phyloP scores from a whole-genome alignment of 2,329 filamentous ascomycete genomes.

The Fusarium sp. region DNA sequence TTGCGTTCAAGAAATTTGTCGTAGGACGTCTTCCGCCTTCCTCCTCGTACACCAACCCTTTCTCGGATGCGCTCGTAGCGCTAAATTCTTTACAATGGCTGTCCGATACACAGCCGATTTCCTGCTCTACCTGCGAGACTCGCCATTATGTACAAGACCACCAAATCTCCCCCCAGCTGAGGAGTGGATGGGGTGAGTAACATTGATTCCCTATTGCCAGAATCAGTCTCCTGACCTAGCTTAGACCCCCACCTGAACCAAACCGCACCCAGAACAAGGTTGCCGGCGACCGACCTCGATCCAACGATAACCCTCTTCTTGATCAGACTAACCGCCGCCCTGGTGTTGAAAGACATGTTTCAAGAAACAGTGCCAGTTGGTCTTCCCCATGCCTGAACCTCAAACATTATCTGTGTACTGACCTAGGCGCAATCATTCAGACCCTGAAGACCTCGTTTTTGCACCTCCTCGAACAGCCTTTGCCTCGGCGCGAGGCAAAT shows the following conservation, averaged over 20 bases:
- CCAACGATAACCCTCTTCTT: conserved; percentile 61
- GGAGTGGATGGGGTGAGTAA: conserved; percentile 94
- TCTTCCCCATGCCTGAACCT: conserved; percentile 31
- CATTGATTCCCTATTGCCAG: conserved; percentile 15
- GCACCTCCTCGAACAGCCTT: conserved; percentile 88
- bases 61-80: conserved; percentile 58
- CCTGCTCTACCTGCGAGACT: conserved; percentile 82
- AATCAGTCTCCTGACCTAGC: conserved; percentile 42
- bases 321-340: conserved; percentile 68
- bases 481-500: conserved; percentile 77
- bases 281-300: conserved; percentile 61
- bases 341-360: conserved; percentile 66
- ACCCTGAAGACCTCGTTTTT: conserved; percentile 85
- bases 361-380: conserved; percentile 72
- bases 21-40: conserved; percentile 11
- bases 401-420: conserved; percentile 20
- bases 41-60: conserved; percentile 40
- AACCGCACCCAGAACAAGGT: conserved; percentile 62
- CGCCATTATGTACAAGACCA: conserved; percentile 87
- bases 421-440: conserved; percentile 55
- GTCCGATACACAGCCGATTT: conserved; percentile 82
- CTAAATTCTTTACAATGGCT: conserved; percentile 61
- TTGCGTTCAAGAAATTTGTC: background rate
- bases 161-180: conserved; percentile 84
- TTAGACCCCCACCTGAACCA: conserved; percentile 63